Percentiles rank a stretch among this genome's conserved stretches.
Conservation (phyloP, 495 filamentous ascomycete genomes). For the Copromyces sp. region DNA sequence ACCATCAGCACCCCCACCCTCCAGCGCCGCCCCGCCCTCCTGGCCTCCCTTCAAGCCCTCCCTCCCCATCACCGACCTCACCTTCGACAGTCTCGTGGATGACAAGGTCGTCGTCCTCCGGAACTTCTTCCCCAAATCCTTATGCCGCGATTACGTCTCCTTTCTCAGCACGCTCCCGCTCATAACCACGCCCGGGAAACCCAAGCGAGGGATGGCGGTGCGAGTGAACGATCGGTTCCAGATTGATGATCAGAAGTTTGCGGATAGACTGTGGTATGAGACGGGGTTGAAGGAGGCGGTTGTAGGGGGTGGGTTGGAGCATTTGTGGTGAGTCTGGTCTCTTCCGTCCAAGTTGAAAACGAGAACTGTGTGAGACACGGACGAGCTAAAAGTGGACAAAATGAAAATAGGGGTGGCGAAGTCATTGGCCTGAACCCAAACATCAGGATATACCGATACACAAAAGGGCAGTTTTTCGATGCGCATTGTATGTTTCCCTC, state of each 20-base stretch:
- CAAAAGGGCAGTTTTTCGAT: slow-evolving; percentile 77
- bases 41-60: slow-evolving; percentile 75
- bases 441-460: slow-evolving; percentile 87
- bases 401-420: slow-evolving; percentile 60
- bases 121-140: slow-evolving; percentile 65
- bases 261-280: slow-evolving; percentile 60
- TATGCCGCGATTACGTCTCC: slow-evolving; percentile 72
- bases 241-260: slow-evolving; percentile 65
- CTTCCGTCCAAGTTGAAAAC: too few species aligned
- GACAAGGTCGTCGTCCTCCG: slow-evolving; percentile 67
- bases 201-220: slow-evolving; percentile 75
- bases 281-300: slow-evolving; percentile 48
- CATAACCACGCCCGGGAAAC: slow-evolving; percentile 70
- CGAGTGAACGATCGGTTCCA: slow-evolving; percentile 90
- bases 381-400: background rate
- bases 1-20: background rate
- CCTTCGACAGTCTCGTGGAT: slow-evolving; percentile 39
- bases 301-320: slow-evolving; percentile 19
- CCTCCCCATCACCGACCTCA: slow-evolving; percentile 57
- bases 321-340: slow-evolving; percentile 21
- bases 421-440: slow-evolving; percentile 81
- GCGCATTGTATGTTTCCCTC: slow-evolving; percentile 59
- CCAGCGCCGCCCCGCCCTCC: slow-evolving; percentile 32
- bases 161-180: slow-evolving; percentile 70
- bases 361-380: too few species aligned